Evolutionary conservation across 768 basidiomycete genomes (phyloP).

Genomic region (Mycena alexandri): DNA sequence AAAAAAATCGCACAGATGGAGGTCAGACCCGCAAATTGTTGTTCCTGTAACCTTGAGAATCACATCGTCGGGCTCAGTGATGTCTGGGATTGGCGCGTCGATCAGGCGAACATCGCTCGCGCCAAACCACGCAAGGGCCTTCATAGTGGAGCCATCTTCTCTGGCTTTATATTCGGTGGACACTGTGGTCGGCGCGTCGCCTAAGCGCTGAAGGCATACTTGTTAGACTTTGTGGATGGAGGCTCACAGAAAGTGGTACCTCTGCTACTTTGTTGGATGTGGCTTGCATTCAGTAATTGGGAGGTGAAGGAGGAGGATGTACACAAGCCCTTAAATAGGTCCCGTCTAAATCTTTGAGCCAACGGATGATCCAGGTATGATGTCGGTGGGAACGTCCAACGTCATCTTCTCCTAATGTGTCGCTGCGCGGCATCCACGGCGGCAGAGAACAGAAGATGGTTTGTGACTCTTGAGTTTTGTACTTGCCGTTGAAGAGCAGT

Average conservation of each 20-base stretch:
- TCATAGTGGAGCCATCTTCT: slow-evolving; percentile 71
- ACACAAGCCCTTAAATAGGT: too few relatives aligned
- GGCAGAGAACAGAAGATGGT: too few relatives aligned
- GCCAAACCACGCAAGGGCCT: slow-evolving; percentile 78
- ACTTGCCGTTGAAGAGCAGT: too few relatives aligned
- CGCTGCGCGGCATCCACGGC: too few relatives aligned
- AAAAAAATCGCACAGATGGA: slow-evolving; percentile 58
- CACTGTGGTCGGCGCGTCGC: slow-evolving; percentile 54
- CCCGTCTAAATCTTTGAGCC: too few relatives aligned
- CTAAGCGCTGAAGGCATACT: slow-evolving; percentile 47
- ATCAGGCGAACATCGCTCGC: slow-evolving; percentile 59
- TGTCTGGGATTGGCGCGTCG: slow-evolving; percentile 60
- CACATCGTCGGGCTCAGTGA: slow-evolving; percentile 82
- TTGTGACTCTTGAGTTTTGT: too few relatives aligned
- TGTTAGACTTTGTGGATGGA: too few relatives aligned
- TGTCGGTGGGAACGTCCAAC: too few relatives aligned
- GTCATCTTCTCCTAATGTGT: too few relatives aligned
- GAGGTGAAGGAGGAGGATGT: too few relatives aligned
- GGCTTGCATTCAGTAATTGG: slow-evolving; percentile 23
- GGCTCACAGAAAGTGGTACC: background rate
- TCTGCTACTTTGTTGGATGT: slow-evolving; percentile 34
- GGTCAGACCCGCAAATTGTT: slow-evolving; percentile 78
- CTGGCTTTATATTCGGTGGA: slow-evolving; percentile 61
- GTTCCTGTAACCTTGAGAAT: slow-evolving; percentile 82
- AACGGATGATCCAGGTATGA: too few relatives aligned